These are phyloP conservation scores for Goniomonas avonlea DNA, from an alignment of 78 protist genomes.

Conservation along the genomic window DNA sequence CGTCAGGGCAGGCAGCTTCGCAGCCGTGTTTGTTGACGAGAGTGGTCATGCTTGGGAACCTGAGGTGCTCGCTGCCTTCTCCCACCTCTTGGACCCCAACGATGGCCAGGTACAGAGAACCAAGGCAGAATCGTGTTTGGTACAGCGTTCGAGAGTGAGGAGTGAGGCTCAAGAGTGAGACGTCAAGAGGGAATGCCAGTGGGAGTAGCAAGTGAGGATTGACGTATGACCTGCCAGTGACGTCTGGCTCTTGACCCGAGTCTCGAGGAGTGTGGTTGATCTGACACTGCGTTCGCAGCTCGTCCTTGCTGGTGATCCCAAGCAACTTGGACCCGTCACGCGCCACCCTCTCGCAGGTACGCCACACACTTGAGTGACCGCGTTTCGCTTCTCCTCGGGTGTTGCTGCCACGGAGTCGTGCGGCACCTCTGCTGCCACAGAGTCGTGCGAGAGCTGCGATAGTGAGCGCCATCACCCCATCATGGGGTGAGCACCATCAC, in stretches of 20 bases:
- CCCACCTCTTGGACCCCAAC: neutral
- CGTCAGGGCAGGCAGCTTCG: slow-evolving; percentile 7
- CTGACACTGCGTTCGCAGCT: neutral
- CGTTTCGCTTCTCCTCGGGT: neutral
- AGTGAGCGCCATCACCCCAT: no score
- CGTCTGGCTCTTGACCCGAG: neutral
- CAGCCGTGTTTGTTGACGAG: slow-evolving; percentile 33
- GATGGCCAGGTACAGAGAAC: neutral
- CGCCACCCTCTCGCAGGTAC: neutral
- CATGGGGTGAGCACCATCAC: no score
- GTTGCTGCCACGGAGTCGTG: no score
- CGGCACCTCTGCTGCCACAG: no score
- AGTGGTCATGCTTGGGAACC: slow-evolving; percentile 35
- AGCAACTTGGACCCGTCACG: slow-evolving; percentile 48
- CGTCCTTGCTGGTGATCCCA: slow-evolving; percentile 46
- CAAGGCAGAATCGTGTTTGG: neutral
- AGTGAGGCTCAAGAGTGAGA: neutral
- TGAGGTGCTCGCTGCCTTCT: neutral
- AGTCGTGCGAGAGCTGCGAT: no score
- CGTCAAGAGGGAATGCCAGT: no score
- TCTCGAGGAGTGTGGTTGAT: neutral
- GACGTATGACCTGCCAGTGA: no score
- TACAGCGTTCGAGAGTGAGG: neutral
- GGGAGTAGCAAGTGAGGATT: no score
- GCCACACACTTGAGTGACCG: neutral